phyloP scores from a whole-genome alignment of 208 protist species.

The Leptomonas seymouri region DNA sequence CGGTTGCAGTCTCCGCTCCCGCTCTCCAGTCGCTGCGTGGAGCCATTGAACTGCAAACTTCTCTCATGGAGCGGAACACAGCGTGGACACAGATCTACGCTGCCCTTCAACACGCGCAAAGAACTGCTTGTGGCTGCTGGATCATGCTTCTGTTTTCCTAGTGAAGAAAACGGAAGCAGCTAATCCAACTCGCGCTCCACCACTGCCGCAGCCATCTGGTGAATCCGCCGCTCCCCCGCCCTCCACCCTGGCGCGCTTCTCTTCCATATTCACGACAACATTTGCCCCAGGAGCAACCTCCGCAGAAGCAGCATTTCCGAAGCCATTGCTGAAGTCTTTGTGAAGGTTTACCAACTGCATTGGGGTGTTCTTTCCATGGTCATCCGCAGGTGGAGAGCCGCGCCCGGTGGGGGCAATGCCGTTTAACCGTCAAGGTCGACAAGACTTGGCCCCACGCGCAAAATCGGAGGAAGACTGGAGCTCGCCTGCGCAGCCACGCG shows the following conservation, averaged over 20 bases:
- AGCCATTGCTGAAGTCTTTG: background rate
- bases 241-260: background rate
- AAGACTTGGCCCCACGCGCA: background rate
- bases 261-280: background rate
- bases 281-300: background rate
- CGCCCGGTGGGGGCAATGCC: slow-evolving; percentile 7
- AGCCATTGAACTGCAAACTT: background rate
- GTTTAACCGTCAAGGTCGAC: slow-evolving; percentile 10
- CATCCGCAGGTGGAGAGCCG: slow-evolving; percentile 1
- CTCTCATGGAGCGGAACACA: background rate
- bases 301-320: background rate
- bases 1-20: background rate
- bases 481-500: too few species aligned
- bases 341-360: background rate
- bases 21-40: background rate
- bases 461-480: background rate
- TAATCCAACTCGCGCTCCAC: slow-evolving; percentile 12
- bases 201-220: background rate
- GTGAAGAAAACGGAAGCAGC: background rate
- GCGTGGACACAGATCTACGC: background rate
- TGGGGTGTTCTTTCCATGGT: background rate
- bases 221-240: background rate
- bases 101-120: background rate
- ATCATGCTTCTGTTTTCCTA: background rate
- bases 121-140: background rate